A percentile compares a stretch with the other conserved stretches of the same genome.
These are phyloP conservation scores for Ogataea neopini DNA, from an alignment of 805 yeast genomes.

Conservation along the genomic window DNA sequence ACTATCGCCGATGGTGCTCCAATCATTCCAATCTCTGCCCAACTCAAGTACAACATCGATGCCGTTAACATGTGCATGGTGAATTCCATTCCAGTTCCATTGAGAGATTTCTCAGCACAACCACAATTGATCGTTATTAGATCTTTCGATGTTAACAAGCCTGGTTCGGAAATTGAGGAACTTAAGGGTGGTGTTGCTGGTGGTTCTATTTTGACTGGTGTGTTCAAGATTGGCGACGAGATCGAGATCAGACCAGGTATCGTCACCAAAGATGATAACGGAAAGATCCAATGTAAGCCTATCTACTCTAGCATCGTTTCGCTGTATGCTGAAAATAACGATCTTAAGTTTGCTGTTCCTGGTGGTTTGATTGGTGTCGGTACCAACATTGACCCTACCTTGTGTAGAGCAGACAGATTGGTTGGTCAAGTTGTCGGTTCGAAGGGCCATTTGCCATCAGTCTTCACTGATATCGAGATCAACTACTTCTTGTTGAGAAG, in stretches of 20 bases:
- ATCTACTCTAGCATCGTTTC: constrained; percentile 93
- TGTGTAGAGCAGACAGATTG: constrained; percentile 98
- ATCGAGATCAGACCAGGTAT: constrained; percentile 99
- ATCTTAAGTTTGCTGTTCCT: constrained; percentile 97
- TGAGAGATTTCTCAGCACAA: constrained; percentile 89
- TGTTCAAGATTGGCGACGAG: constrained; percentile 94
- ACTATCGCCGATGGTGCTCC: constrained; percentile 99
- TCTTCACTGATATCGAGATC: constrained; percentile 96
- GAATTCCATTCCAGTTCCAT: constrained; percentile 92
- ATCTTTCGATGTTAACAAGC: constrained; percentile 98
- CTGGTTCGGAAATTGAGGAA: constrained; percentile 96
- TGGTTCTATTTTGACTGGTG: constrained; percentile 97
- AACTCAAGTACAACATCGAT: constrained; percentile 96
- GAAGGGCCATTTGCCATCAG: constrained; percentile 91
- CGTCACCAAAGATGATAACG: constrained; percentile 88
- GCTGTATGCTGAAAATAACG: constrained; percentile 95
- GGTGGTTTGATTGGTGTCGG: constrained; percentile 99
- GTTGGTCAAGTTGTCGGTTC: constrained; percentile 99
- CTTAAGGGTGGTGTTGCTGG: constrained; percentile 99
- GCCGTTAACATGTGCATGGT: constrained; percentile 97
- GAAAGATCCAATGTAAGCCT: constrained; percentile 91
- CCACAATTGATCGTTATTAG: constrained; percentile 97
- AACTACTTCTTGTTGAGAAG: constrained; percentile 96
- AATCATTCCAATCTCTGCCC: constrained; percentile 97
- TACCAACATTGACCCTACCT: constrained; percentile 96